A percentile compares a stretch with the other conserved stretches of the same genome.
Conservation (phyloP, 768 basidiomycete species). For the Auricularia heimuer region DNA sequence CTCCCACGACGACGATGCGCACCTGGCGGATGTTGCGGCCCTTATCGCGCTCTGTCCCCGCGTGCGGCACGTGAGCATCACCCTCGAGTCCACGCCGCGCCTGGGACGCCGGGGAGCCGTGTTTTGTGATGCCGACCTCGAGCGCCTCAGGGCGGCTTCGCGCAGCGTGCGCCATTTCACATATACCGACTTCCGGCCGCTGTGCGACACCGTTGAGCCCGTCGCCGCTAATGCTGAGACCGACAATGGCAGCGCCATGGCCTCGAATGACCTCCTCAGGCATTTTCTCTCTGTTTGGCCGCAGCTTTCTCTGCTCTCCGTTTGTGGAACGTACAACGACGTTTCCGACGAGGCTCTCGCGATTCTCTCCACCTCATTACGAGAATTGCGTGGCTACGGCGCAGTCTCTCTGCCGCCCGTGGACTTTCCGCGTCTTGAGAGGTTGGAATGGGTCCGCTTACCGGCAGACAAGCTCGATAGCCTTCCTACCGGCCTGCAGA, state of each 20-base stretch:
- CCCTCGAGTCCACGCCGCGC: background rate
- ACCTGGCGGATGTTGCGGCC: background rate
- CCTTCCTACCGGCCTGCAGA: background rate
- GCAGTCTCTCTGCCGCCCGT: background rate
- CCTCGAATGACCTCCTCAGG: background rate
- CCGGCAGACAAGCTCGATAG: background rate
- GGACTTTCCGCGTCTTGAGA: background rate
- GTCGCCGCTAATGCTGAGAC: background rate
- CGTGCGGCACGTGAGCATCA: background rate
- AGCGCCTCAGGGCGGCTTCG: background rate
- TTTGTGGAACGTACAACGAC: background rate
- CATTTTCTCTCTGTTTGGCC: background rate
- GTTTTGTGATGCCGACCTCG: background rate
- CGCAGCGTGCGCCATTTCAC: background rate
- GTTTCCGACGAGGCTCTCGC: background rate
- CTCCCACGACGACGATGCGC: background rate
- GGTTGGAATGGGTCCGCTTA: background rate
- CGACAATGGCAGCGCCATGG: background rate
- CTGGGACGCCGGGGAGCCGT: background rate
- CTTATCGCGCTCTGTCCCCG: background rate
- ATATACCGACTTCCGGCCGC: background rate
- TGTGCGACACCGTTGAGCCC: background rate
- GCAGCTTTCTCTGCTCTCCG: background rate
- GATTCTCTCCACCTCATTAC: background rate
- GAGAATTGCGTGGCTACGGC: background rate